Evolutionary conservation across 2,329 filamentous ascomycete genomes (phyloP), one percentile per base, ranked within the genome.

Genomic region (Arthrobotrys conoides): DNA sequence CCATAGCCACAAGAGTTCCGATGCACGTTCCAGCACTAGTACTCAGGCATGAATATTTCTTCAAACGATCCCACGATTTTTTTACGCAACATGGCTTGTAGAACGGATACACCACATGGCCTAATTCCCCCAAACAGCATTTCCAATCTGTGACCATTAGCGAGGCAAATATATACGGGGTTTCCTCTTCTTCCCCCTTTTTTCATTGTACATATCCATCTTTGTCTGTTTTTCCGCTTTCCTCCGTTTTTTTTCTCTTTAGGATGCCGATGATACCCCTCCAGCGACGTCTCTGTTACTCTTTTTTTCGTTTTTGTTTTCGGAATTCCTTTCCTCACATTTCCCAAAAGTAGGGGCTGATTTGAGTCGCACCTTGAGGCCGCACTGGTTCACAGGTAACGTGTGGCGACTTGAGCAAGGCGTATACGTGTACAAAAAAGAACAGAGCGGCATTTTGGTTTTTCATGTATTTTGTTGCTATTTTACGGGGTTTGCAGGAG

Each of bases 351-450:
- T 65, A 41, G 64, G 49, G 71, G 65, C 46, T 8, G 36, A 44
- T 61, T 59, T 38, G n/a, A 18, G 38, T 70, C 46, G 20, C 46
- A 65, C 33, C 59, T 53, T 66, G 65, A 76, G 48, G 22, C 24
- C 70, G 65, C 65, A 65, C 38, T 70, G 72, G 72, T 76, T 70
- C 59, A 76, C 72, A 76, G 72, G 46, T 44, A 66, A 66, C 72
- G 64, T 76, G 71, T 76, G 59, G 72, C 68, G 68, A 57, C 33
- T 53, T 30, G 30, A 55, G 20, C 22, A 55, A 63, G 33, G 57
- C 55, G 55, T 69, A 41, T 64, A 55, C 71, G 46, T 76, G 59
- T 70, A 76, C 65, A 76, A 59, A 51, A 66, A 16, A 10, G 18
- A 44, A 24, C 24, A 44, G 33, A 44, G 65, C 65, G 48, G 49